phyloP scores from a whole-genome alignment of 179 eudicot species.

The Amaranthus tricolor region DNA sequence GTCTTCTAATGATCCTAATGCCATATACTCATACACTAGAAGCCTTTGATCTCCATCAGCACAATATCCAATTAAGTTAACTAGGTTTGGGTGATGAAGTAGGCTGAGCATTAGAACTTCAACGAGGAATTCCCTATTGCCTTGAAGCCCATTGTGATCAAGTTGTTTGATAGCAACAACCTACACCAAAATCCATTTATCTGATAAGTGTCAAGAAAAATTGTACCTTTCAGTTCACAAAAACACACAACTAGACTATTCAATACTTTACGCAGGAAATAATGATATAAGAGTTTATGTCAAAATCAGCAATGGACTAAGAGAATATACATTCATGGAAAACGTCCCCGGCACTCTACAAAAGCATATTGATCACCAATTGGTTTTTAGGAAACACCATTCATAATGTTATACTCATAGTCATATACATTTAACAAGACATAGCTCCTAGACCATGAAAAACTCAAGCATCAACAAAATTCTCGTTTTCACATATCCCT shows the following conservation, averaged over 20 bases:
- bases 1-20: slow-evolving; percentile 34
- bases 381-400: neutral
- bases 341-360: neutral
- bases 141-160: slow-evolving; percentile 31
- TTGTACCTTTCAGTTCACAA: neutral
- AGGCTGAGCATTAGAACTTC: slow-evolving; percentile 38
- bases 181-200: slow-evolving; percentile 13
- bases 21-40: slow-evolving; percentile 23
- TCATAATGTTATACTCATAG: neutral
- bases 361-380: neutral
- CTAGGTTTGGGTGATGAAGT: slow-evolving; percentile 36
- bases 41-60: slow-evolving; percentile 32
- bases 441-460: neutral
- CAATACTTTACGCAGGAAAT: neutral
- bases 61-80: slow-evolving; percentile 33
- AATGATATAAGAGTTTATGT: neutral
- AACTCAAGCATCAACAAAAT: neutral
- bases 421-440: too few species aligned
- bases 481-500: neutral
- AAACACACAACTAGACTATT: neutral
- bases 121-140: slow-evolving; percentile 32
- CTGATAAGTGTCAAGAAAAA: neutral
- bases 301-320: neutral
- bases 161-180: slow-evolving; percentile 34
- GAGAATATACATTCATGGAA: neutral